phyloP scores from a whole-genome alignment of 2,329 filamentous ascomycete genomes.

The Ophiosphaerella narmari region DNA sequence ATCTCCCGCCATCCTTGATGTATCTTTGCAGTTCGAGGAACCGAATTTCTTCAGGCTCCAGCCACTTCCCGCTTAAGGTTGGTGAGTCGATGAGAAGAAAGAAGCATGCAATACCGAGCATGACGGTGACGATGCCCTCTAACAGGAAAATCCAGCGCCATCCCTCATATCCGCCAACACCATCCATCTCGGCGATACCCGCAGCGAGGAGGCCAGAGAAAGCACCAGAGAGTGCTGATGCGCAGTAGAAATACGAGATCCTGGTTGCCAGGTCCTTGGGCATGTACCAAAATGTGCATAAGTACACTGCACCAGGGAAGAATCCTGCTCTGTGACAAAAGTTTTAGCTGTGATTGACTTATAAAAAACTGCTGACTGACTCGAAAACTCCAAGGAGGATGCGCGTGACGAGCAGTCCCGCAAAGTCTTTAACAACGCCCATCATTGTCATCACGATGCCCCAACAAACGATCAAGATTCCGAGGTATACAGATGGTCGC shows the following conservation, averaged over 20 bases:
- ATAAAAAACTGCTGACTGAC: conserved; percentile 8
- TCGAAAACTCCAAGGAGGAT: conserved; percentile 33
- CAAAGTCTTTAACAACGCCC: conserved; percentile 28
- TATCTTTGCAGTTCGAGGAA: conserved; percentile 30
- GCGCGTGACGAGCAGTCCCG: conserved; percentile 19
- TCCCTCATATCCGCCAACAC: conserved; percentile 45
- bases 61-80: conserved; percentile 19
- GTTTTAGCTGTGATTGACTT: too few relatives aligned
- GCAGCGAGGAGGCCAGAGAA: conserved; percentile 51
- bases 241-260: conserved; percentile 46
- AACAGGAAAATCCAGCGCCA: conserved; percentile 54
- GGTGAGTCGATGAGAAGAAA: conserved; percentile 34
- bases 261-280: conserved; percentile 40
- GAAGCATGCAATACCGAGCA: conserved; percentile 30
- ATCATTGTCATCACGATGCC: conserved; percentile 34
- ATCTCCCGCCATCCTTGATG: conserved; percentile 27
- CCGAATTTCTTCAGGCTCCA: conserved; percentile 29
- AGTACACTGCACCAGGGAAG: conserved; percentile 43
- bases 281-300: conserved; percentile 44
- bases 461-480: conserved; percentile 33
- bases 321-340: conserved; percentile 27
- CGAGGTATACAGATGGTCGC: conserved; percentile 34
- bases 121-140: conserved; percentile 44
- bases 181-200: conserved; percentile 45
- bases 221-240: conserved; percentile 44